Conservation (phyloP, 768 basidiomycete species). For the Clitopilus passeckerianus region DNA sequence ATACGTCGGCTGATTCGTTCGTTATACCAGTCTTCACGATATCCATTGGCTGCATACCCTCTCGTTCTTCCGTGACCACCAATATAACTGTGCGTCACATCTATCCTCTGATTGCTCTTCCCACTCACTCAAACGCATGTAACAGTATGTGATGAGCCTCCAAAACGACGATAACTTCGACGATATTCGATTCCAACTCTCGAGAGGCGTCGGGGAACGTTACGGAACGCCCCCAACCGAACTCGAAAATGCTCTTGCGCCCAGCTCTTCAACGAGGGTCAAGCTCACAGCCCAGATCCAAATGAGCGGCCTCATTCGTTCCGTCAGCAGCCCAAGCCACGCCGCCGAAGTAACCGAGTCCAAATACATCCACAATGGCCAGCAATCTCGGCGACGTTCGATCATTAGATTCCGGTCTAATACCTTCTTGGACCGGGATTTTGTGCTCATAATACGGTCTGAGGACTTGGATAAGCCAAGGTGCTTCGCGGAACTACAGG, state of each 20-base stretch:
- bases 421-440: slow-evolving; percentile 40
- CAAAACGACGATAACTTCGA: slow-evolving; percentile 43
- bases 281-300: slow-evolving; percentile 41
- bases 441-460: slow-evolving; percentile 45
- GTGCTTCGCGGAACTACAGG: slow-evolving; percentile 46
- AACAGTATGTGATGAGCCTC: slow-evolving; percentile 49
- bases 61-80: slow-evolving; percentile 30
- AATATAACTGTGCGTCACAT: slow-evolving; percentile 33
- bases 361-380: slow-evolving; percentile 29
- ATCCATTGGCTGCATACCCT: slow-evolving; percentile 50
- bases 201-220: slow-evolving; percentile 42
- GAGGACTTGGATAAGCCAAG: slow-evolving; percentile 47
- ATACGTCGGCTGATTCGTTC: not conserved
- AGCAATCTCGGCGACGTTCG: slow-evolving; percentile 32
- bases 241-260: slow-evolving; percentile 24
- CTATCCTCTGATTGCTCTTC: not conserved
- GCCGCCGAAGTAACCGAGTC: slow-evolving; percentile 20
- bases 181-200: slow-evolving; percentile 50
- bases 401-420: slow-evolving; percentile 33
- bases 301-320: slow-evolving; percentile 37
- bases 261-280: slow-evolving; percentile 27
- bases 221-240: slow-evolving; percentile 43
- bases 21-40: slow-evolving; percentile 46
- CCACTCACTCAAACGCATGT: not conserved
- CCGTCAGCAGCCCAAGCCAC: slow-evolving; percentile 41